A percentile compares a stretch with the other conserved stretches of the same genome.
Conservation (phyloP, 805 yeast genomes). For the Candida odintsovae region DNA sequence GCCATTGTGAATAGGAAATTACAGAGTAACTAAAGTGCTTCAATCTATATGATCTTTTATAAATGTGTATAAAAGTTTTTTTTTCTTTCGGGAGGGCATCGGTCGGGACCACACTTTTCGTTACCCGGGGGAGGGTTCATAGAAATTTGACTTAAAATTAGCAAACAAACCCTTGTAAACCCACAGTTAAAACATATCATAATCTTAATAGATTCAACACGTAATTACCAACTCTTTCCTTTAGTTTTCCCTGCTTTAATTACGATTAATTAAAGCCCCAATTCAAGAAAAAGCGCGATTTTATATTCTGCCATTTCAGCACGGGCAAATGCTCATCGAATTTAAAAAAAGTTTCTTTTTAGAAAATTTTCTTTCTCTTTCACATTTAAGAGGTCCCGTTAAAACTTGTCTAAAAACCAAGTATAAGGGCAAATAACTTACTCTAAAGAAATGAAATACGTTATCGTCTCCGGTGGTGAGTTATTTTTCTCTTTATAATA, state of each 20-base stretch:
- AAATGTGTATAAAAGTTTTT: not conserved
- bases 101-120: not conserved
- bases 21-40: too few species aligned
- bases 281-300: too few species aligned
- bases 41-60: not conserved
- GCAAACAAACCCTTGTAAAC: too few species aligned
- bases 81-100: not conserved
- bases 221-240: too few species aligned
- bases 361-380: not conserved
- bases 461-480: constrained; percentile 92
- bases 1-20: not conserved
- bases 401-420: not conserved
- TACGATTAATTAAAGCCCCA: too few species aligned
- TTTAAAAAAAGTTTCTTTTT: not conserved
- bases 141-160: too few species aligned
- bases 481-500: not conserved
- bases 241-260: too few species aligned
- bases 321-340: not conserved
- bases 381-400: not conserved
- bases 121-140: not conserved
- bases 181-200: too few species aligned
- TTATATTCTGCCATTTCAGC: not conserved
- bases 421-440: not conserved
- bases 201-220: too few species aligned
- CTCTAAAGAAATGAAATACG: constrained; percentile 76